phyloP scores from a whole-genome alignment of 345 rosid genomes.

The Populus euphratica region DNA sequence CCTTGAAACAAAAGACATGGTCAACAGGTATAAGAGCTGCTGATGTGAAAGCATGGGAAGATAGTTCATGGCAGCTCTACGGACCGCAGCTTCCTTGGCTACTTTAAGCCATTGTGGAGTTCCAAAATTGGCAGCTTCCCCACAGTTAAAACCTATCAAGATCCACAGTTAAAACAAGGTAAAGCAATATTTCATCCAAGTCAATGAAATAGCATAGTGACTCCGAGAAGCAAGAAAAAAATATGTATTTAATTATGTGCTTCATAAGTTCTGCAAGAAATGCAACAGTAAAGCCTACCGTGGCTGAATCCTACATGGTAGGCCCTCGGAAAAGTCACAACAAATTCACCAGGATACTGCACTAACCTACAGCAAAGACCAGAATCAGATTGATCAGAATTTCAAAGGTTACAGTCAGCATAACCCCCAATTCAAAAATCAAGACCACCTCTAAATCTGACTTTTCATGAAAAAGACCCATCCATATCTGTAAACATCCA shows the following conservation, averaged over 20 bases:
- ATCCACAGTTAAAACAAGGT: neutral
- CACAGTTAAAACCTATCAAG: conserved; percentile 87
- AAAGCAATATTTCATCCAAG: neutral
- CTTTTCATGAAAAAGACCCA: neutral
- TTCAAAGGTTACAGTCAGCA: conserved; percentile 12
- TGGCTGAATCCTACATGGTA: conserved; percentile 99
- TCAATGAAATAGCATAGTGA: neutral
- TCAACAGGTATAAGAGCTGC: conserved; percentile 90
- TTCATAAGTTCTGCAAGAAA: conserved; percentile 5
- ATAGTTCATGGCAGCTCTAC: conserved; percentile 99
- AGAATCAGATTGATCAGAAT: conserved; percentile 21
- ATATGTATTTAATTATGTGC: neutral
- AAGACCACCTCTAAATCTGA: neutral
- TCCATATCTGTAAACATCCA: too few species aligned
- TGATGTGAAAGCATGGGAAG: conserved; percentile 99
- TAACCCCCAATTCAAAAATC: conserved; percentile 15
- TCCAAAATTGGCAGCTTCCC: conserved; percentile 99
- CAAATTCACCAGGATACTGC: conserved; percentile 98
- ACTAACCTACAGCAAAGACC: conserved; percentile 62
- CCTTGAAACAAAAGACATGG: conserved; percentile 97
- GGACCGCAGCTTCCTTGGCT: conserved; percentile 98
- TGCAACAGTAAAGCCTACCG: conserved; percentile 50
- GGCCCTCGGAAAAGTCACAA: conserved; percentile 98
- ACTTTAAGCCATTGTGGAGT: conserved; percentile 95
- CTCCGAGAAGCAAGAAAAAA: too few species aligned